Evolutionary conservation across 495 filamentous ascomycete genomes (phyloP).

Genomic region (Neurospora sp.): DNA sequence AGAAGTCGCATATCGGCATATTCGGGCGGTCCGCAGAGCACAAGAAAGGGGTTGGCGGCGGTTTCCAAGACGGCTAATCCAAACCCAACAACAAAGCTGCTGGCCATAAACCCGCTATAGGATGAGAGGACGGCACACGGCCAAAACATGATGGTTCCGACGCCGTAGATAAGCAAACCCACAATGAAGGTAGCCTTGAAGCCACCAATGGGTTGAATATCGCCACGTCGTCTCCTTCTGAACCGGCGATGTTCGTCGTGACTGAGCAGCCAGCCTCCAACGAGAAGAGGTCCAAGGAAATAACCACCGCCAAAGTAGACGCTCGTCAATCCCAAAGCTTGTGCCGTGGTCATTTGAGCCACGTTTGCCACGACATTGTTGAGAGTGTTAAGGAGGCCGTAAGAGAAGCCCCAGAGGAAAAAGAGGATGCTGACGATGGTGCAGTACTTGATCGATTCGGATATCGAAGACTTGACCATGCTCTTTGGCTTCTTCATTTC

Average conservation of each 20-base stretch:
- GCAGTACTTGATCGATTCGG: slow-evolving; percentile 41
- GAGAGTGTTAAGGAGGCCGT: slow-evolving; percentile 59
- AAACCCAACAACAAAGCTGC: slow-evolving; percentile 59
- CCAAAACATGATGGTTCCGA: slow-evolving; percentile 56
- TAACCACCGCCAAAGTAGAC: slow-evolving; percentile 45
- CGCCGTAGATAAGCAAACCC: slow-evolving; percentile 42
- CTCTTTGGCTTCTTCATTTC: slow-evolving; percentile 68
- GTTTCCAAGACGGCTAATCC: slow-evolving; percentile 66
- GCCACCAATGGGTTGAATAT: slow-evolving; percentile 27
- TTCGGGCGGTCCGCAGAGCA: slow-evolving; percentile 46
- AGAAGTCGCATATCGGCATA: slow-evolving; percentile 51
- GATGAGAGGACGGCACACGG: slow-evolving; percentile 44
- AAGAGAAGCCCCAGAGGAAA: slow-evolving; percentile 82
- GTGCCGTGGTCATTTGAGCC: slow-evolving; percentile 21
- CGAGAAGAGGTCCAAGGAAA: slow-evolving; percentile 53
- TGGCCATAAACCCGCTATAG: slow-evolving; percentile 61
- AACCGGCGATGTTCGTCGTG: slow-evolving; percentile 39
- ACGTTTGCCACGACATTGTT: slow-evolving; percentile 46
- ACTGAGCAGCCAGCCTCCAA: slow-evolving; percentile 55
- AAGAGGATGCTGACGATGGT: slow-evolving; percentile 66
- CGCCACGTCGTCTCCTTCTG: neutral
- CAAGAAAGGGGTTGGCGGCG: slow-evolving; percentile 47
- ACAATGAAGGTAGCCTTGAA: slow-evolving; percentile 58
- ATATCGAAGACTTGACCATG: slow-evolving; percentile 49
- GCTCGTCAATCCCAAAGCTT: slow-evolving; percentile 27